phyloP scores from a whole-genome alignment of 2,329 filamentous ascomycete genomes.

The Penicillium sp. region DNA sequence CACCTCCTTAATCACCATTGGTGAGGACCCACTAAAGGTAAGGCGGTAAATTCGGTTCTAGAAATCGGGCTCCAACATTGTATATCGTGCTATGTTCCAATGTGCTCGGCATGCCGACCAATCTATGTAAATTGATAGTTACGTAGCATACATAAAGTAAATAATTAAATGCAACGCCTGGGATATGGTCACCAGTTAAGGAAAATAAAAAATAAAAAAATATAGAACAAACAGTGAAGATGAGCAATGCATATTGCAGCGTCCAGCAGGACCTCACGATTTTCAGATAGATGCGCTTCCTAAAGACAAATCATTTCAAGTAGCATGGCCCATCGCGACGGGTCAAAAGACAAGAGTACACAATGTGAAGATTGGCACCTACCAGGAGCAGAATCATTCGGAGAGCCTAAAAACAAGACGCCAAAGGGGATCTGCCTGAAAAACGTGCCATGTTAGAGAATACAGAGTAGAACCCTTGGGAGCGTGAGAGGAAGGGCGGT shows the following conservation, averaged over 20 bases:
- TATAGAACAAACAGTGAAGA: background rate
- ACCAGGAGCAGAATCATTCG: slow-evolving; percentile 38
- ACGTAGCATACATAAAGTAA: background rate
- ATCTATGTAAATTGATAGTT: background rate
- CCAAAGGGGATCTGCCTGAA: slow-evolving; percentile 20
- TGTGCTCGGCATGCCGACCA: background rate
- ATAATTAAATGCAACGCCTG: background rate
- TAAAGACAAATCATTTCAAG: slow-evolving; percentile 26
- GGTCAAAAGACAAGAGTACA: slow-evolving; percentile 16
- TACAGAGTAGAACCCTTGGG: slow-evolving; percentile 28
- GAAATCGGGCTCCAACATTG: background rate
- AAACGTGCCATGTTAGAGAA: slow-evolving; percentile 25
- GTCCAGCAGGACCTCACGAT: background rate
- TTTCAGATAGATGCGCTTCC: slow-evolving; percentile 10
- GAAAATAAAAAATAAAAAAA: too few species aligned
- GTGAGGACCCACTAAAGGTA: background rate
- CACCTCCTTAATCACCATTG: background rate
- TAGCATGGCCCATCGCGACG: slow-evolving; percentile 27
- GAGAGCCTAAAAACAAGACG: slow-evolving; percentile 23
- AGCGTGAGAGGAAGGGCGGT: slow-evolving; percentile 25
- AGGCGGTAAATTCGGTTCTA: background rate
- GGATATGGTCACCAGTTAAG: background rate
- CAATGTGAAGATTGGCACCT: slow-evolving; percentile 34
- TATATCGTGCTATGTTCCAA: background rate
- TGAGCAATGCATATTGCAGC: background rate